Evolutionary conservation across 805 yeast genomes (phyloP).

Genomic region (Clavispora vitiphila): DNA sequence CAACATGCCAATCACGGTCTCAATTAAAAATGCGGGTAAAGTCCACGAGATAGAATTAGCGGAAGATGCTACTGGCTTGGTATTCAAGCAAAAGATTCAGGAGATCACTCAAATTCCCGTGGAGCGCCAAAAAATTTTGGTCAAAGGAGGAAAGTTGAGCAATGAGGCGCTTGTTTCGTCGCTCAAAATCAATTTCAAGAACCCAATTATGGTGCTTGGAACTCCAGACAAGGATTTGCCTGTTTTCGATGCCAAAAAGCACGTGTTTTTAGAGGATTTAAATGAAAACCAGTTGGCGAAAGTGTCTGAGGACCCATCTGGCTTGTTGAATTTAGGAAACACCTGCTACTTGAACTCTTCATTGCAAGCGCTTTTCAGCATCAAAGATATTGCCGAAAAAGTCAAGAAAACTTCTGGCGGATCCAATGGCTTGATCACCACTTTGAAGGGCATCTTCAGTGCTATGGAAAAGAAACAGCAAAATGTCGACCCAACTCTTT

Average conservation of each 20-base stretch:
- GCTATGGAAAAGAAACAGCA: constrained; percentile 43
- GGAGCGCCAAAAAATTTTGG: constrained; percentile 82
- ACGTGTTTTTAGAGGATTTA: constrained; percentile 67
- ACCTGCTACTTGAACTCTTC: constrained; percentile 76
- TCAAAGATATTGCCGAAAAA: constrained; percentile 38
- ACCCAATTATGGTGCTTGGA: constrained; percentile 83
- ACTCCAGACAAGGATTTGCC: constrained; percentile 70
- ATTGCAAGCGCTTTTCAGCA: constrained; percentile 49
- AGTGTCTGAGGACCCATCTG: constrained; percentile 51
- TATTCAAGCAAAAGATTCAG: constrained; percentile 64
- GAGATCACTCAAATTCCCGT: constrained; percentile 78
- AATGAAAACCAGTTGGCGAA: constrained; percentile 38
- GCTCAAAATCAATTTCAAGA: constrained; percentile 57
- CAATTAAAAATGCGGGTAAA: constrained; percentile 41
- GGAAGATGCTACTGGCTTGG: constrained; percentile 50
- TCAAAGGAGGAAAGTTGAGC: constrained; percentile 82
- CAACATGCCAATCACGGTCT: constrained; percentile 12
- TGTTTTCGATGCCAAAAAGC: constrained; percentile 46
- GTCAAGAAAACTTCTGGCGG: constrained; percentile 9
- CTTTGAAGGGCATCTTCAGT: constrained; percentile 41
- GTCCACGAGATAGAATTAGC: constrained; percentile 41
- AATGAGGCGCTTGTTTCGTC: constrained; percentile 57
- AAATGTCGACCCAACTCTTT: constrained; percentile 60
- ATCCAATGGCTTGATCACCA: constrained; percentile 18
- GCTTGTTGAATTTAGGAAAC: constrained; percentile 66